Evolutionary conservation across 495 filamentous ascomycete species (phyloP).

Genomic region (Polyplosphaeria fusca): DNA sequence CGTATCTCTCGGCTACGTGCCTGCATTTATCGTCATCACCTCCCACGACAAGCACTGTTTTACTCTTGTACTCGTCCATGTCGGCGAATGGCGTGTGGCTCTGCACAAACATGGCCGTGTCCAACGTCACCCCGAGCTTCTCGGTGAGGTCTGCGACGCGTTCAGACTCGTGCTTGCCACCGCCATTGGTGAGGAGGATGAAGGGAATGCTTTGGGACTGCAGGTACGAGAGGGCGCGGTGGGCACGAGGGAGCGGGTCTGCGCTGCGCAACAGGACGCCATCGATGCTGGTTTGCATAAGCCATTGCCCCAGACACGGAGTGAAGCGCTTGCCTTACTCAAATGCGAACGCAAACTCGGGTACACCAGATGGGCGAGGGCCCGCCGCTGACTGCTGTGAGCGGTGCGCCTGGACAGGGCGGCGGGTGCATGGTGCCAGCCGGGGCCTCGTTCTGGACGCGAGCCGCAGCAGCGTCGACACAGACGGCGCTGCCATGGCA

Average conservation of each 20-base stretch:
- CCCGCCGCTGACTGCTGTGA: constrained; percentile 16
- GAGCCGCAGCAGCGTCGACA: neutral
- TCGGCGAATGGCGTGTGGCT: constrained; percentile 78
- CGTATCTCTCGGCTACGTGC: constrained; percentile 74
- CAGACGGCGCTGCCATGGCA: too few species aligned
- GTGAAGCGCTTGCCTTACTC: constrained; percentile 56
- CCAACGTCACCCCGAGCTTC: constrained; percentile 58
- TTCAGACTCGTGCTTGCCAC: constrained; percentile 71
- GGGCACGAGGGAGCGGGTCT: constrained; percentile 74
- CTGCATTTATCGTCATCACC: constrained; percentile 76
- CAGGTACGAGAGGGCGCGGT: constrained; percentile 68
- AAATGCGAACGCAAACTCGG: constrained; percentile 78
- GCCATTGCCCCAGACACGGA: neutral
- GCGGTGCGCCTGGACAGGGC: constrained; percentile 11
- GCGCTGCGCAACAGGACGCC: constrained; percentile 89
- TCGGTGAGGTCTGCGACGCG: constrained; percentile 67
- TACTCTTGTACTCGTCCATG: constrained; percentile 56
- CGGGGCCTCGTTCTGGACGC: neutral
- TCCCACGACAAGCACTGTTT: constrained; percentile 76
- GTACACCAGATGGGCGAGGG: constrained; percentile 36
- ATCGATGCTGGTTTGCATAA: constrained; percentile 65
- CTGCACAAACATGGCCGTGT: constrained; percentile 69
- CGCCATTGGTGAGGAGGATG: constrained; percentile 86
- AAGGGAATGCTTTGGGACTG: constrained; percentile 71
- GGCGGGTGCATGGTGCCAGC: constrained; percentile 1